phyloP scores from a whole-genome alignment of 495 filamentous ascomycete species.

The Aspergillus egyptiacus region DNA sequence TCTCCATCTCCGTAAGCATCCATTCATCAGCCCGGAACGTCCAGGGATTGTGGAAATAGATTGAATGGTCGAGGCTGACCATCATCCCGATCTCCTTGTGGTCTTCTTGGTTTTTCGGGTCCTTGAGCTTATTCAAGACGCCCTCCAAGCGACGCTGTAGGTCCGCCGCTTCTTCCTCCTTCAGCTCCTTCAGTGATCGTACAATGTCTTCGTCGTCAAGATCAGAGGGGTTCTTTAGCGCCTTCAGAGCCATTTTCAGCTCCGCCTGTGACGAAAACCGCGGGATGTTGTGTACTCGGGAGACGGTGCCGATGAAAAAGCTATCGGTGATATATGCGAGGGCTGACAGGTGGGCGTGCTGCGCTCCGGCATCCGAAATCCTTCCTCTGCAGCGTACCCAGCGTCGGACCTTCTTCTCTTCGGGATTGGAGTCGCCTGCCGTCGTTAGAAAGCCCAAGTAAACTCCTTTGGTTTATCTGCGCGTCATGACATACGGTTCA shows the following conservation, averaged over 20 bases:
- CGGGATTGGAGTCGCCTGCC: conserved; percentile 42
- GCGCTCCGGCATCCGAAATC: conserved; percentile 67
- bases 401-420: conserved; percentile 64
- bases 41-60: conserved; percentile 86
- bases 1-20: conserved; percentile 88
- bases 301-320: conserved; percentile 87
- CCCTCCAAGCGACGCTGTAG: conserved; percentile 35
- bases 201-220: conserved; percentile 40
- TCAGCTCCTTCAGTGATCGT: conserved; percentile 36
- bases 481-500: conserved; percentile 34
- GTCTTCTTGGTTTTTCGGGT: conserved; percentile 16
- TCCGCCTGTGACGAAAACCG: conserved; percentile 47
- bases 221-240: conserved; percentile 43
- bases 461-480: neutral
- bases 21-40: conserved; percentile 84
- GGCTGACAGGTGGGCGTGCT: conserved; percentile 72
- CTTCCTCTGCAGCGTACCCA: conserved; percentile 73
- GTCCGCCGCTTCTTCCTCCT: conserved; percentile 39
- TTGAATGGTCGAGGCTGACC: conserved; percentile 88
- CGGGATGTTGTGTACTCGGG: conserved; percentile 67
- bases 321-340: conserved; percentile 89
- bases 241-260: conserved; percentile 32
- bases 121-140: conserved; percentile 24
- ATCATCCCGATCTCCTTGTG: conserved; percentile 75
- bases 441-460: conserved; percentile 1